phyloP scores from a whole-genome alignment of 345 rosid genomes.

The Ailanthus altissimus region DNA sequence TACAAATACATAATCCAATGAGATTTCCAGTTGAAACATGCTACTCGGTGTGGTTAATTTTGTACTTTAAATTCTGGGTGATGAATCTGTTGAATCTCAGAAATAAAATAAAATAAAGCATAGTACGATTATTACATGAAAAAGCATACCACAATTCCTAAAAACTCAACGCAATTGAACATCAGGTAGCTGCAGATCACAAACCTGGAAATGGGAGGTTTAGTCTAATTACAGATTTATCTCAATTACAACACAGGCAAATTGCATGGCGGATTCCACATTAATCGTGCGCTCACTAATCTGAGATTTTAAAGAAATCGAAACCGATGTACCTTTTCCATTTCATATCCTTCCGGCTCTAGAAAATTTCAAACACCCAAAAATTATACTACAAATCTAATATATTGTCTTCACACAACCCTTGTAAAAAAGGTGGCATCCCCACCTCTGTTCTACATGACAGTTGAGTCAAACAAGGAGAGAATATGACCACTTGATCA shows the following conservation, averaged over 20 bases:
- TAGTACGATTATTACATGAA: not conserved
- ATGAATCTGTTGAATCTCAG: not conserved
- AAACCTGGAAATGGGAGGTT: constrained; percentile 33
- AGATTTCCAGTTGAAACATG: not conserved
- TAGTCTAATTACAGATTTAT: constrained; percentile 43
- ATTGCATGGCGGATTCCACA: constrained; percentile 25
- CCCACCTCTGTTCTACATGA: constrained; percentile 28
- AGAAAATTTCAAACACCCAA: constrained; percentile 30
- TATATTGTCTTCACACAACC: constrained; percentile 32
- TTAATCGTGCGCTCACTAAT: constrained; percentile 43
- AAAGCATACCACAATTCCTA: constrained; percentile 18
- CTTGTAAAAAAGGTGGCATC: constrained; percentile 21
- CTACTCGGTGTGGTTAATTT: not conserved
- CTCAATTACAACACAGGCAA: constrained; percentile 37
- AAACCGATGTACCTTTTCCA: constrained; percentile 23
- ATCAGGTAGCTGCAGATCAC: constrained; percentile 33
- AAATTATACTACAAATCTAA: constrained; percentile 33
- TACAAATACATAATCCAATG: not conserved
- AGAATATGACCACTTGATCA: constrained; percentile 31
- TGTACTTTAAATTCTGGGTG: not conserved
- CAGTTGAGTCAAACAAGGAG: constrained; percentile 31
- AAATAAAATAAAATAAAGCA: not conserved
- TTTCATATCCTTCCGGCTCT: constrained; percentile 25
- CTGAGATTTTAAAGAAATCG: constrained; percentile 24
- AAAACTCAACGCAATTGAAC: constrained; percentile 32